Evolutionary conservation across 2,329 filamentous ascomycete species (phyloP).

Genomic region (Fusarium nisikadoi): DNA sequence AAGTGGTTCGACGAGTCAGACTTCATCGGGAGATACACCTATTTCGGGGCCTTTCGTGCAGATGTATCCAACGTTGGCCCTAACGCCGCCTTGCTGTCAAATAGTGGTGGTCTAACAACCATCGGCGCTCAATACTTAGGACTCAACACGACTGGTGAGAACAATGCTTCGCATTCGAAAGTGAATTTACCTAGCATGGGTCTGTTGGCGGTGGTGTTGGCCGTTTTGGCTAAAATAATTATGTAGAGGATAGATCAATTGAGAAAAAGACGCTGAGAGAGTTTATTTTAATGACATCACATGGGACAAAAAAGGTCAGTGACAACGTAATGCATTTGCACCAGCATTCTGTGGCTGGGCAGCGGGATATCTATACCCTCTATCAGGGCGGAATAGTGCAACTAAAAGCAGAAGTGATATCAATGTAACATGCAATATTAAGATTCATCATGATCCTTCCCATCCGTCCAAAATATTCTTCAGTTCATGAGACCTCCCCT

Average conservation of each 20-base stretch:
- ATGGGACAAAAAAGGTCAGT: not conserved
- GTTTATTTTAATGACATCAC: not conserved
- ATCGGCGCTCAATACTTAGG: constrained; percentile 85
- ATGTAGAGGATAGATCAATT: constrained; percentile 1
- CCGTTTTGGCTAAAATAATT: not conserved
- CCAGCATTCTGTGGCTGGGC: not conserved
- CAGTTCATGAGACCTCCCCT: not conserved
- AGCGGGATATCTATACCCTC: constrained; percentile 40
- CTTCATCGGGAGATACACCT: constrained; percentile 75
- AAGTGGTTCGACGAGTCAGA: constrained; percentile 70
- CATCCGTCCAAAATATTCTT: not conserved
- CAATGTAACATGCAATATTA: constrained; percentile 11
- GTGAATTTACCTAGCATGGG: not conserved
- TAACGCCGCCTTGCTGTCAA: constrained; percentile 76
- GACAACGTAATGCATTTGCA: constrained; percentile 13
- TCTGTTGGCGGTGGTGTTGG: constrained; percentile 10
- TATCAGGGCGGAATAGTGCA: constrained; percentile 25
- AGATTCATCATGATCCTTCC: constrained; percentile 6
- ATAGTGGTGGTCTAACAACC: constrained; percentile 75
- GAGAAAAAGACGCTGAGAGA: not conserved
- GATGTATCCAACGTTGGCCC: constrained; percentile 77
- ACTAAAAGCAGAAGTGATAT: constrained; percentile 31
- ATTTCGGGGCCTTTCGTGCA: constrained; percentile 80
- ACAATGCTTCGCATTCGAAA: constrained; percentile 28
- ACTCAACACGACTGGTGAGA: constrained; percentile 55